Percentiles rank a stretch among this genome's conserved stretches.
Evolutionary conservation across 1,139 yeast species (phyloP).

Genomic region (Sugiyamaella neomexicana): DNA sequence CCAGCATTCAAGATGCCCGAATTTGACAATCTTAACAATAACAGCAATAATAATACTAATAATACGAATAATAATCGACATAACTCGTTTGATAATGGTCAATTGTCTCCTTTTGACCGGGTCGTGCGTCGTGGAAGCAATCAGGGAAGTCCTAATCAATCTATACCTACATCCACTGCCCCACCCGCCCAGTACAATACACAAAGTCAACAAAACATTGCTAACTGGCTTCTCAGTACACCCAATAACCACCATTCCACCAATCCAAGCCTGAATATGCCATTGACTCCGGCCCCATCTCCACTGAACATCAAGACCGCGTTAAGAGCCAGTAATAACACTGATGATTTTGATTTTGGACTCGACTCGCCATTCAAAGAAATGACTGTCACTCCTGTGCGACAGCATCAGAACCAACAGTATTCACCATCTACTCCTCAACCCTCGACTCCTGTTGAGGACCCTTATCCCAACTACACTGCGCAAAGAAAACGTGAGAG

Average conservation of each 20-base stretch:
- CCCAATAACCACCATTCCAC: neutral
- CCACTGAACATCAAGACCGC: constrained; percentile 14
- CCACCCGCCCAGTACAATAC: neutral
- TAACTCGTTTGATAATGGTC: neutral
- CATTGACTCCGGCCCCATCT: constrained; percentile 19
- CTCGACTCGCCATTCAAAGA: constrained; percentile 18
- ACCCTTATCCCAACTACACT: constrained; percentile 35
- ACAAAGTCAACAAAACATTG: constrained; percentile 15
- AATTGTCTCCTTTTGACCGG: constrained; percentile 5
- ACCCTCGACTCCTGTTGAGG: constrained; percentile 22
- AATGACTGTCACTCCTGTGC: constrained; percentile 7
- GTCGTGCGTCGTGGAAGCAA: constrained; percentile 5
- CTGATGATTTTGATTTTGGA: constrained; percentile 18
- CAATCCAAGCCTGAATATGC: constrained; percentile 1
- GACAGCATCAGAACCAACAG: constrained; percentile 8
- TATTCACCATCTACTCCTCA: constrained; percentile 17
- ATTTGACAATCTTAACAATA: neutral
- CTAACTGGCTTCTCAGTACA: constrained; percentile 17
- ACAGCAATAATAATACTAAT: neutral
- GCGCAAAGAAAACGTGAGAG: constrained; percentile 42
- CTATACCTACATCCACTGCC: neutral
- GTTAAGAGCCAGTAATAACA: neutral
- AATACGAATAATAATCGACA: neutral
- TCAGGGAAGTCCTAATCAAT: constrained; percentile 4
- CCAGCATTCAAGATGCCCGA: constrained; percentile 10